Evolutionary conservation across 495 filamentous ascomycete genomes (phyloP).

Genomic region (Neurospora sp.): DNA sequence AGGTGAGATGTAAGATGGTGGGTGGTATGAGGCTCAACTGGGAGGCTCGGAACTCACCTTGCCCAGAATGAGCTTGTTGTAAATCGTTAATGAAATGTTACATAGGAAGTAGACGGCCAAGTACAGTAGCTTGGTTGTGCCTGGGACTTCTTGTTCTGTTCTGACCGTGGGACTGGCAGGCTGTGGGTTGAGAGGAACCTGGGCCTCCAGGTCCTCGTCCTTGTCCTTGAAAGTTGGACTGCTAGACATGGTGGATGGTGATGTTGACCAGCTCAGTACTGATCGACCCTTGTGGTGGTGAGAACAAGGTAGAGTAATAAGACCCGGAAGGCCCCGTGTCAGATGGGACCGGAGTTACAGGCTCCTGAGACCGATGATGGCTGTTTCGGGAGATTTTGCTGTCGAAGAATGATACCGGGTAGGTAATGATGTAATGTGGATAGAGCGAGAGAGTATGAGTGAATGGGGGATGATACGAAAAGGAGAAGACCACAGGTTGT

Average conservation of each 20-base stretch:
- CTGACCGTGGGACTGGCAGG: slow-evolving; percentile 2
- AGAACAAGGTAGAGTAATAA: neutral
- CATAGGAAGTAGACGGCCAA: slow-evolving; percentile 40
- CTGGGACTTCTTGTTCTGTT: slow-evolving; percentile 21
- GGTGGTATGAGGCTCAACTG: neutral
- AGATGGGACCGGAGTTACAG: neutral
- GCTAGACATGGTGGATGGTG: neutral
- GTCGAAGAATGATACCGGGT: neutral
- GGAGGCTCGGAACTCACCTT: slow-evolving; percentile 24
- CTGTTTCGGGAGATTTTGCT: neutral
- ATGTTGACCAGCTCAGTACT: neutral
- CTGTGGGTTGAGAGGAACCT: slow-evolving; percentile 2
- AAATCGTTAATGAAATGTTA: slow-evolving; percentile 44
- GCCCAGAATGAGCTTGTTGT: slow-evolving; percentile 45
- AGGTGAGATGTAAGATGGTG: neutral
- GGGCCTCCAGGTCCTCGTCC: slow-evolving; percentile 15
- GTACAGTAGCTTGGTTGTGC: slow-evolving; percentile 30
- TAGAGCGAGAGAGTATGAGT: neutral
- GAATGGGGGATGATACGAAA: neutral
- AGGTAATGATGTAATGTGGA: neutral
- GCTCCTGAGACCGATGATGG: neutral
- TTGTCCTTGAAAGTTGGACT: slow-evolving; percentile 4
- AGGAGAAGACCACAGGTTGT: neutral
- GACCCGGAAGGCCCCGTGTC: neutral
- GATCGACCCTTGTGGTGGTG: neutral